Evolutionary conservation across 1,139 yeast genomes (phyloP).

Genomic region (Magnusiomyces sp.): DNA sequence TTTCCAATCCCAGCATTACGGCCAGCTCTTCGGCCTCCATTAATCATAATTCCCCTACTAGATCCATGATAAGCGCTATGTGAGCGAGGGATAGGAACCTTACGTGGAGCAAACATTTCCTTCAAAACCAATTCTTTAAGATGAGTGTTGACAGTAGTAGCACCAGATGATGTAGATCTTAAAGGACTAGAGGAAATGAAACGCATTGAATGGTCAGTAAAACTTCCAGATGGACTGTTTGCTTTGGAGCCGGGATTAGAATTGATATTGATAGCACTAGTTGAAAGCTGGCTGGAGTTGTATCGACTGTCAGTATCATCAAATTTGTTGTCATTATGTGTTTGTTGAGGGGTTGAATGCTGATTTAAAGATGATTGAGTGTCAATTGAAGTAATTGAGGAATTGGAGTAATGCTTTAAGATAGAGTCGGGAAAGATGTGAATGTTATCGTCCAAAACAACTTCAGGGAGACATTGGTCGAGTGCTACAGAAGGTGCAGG

Average conservation of each 20-base stretch:
- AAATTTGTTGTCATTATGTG: neutral
- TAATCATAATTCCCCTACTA: no score
- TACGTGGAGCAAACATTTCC: conserved; percentile 57
- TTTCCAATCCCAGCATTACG: neutral
- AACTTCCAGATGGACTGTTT: conserved; percentile 7
- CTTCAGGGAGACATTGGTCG: conserved; percentile 54
- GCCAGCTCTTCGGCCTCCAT: neutral
- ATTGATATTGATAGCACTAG: neutral
- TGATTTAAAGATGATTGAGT: no score
- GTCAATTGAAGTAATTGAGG: conserved; percentile 31
- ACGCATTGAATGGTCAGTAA: conserved; percentile 4
- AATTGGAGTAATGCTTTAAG: conserved; percentile 49
- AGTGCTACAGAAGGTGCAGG: neutral
- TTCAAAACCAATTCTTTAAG: conserved; percentile 57
- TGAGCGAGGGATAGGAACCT: neutral
- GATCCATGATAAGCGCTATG: no score
- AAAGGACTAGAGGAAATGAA: conserved; percentile 6
- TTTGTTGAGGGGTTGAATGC: conserved; percentile 30
- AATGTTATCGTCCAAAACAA: conserved; percentile 75
- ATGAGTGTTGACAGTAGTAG: conserved; percentile 57
- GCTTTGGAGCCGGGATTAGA: neutral
- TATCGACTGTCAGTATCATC: neutral
- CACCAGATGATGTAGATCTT: conserved; percentile 37
- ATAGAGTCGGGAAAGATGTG: conserved; percentile 81
- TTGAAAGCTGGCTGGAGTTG: no score